Conservation (phyloP, 2,329 filamentous ascomycete species). For the Cryoendolithus antarcticus region DNA sequence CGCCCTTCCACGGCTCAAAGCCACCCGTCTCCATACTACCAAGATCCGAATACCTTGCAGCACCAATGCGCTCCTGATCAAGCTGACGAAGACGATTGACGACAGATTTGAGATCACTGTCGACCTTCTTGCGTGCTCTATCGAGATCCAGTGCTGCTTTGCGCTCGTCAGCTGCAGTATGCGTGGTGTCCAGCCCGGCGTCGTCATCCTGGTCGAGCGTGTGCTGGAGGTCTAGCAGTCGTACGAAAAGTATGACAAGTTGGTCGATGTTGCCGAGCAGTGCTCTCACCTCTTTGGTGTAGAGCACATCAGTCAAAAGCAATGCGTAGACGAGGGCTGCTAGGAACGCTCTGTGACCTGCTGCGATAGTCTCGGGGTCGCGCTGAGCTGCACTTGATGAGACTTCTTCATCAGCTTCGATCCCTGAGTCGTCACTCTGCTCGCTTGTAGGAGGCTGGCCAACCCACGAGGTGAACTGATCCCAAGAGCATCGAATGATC, state of each 20-base stretch:
- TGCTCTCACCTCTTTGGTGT: slow-evolving; percentile 52
- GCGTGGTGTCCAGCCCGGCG: slow-evolving; percentile 52
- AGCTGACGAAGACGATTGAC: slow-evolving; percentile 47
- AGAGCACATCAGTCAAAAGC: slow-evolving; percentile 51
- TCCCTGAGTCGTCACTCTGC: neutral
- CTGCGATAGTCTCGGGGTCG: slow-evolving; percentile 74
- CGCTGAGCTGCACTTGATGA: slow-evolving; percentile 32
- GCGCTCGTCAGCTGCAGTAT: slow-evolving; percentile 55
- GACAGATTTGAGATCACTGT: slow-evolving; percentile 51
- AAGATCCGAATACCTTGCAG: slow-evolving; percentile 14
- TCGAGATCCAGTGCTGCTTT: slow-evolving; percentile 55
- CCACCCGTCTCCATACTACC: slow-evolving; percentile 15
- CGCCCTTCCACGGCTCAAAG: slow-evolving; percentile 61
- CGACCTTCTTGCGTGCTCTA: slow-evolving; percentile 51
- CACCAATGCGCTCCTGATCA: slow-evolving; percentile 38
- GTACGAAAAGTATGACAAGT: slow-evolving; percentile 62
- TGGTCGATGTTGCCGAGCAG: slow-evolving; percentile 67
- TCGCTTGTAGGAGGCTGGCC: slow-evolving; percentile 2
- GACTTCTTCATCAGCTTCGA: neutral
- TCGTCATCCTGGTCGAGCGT: slow-evolving; percentile 71
- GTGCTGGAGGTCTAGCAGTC: slow-evolving; percentile 64
- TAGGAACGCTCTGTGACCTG: slow-evolving; percentile 68
- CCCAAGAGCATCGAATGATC: slow-evolving; percentile 70
- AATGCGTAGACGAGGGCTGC: slow-evolving; percentile 53
- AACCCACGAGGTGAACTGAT: slow-evolving; percentile 62